Evolutionary conservation across 2,329 filamentous ascomycete genomes (phyloP), one percentile per base, ranked within the genome.

Genomic region (Beauveria sp.): DNA sequence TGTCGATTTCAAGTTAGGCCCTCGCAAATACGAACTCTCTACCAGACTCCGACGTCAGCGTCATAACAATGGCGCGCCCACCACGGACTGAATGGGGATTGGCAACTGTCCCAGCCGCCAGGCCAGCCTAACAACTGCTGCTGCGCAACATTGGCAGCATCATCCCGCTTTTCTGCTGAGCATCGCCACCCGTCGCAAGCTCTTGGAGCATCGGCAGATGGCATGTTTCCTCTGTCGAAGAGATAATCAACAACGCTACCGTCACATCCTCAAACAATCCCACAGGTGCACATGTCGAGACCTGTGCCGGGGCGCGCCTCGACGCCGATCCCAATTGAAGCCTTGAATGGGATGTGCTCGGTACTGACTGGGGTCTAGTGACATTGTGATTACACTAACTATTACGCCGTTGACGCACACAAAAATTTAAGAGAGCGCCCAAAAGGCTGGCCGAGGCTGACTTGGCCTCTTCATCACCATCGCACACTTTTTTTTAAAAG

Each of bases 321-420:
- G 20, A 60, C 49, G 57, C n/a, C 57, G 57, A 60, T 60, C 57
- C 38, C 57, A 60, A 60, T 51, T 60, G 49, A 60, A 46, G 34
- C 31, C 24, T 51, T 46, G 45, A 52, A 12, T 31, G 26, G 48
- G 49, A n/a, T 60, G 20, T 49, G 48, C 31, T 45, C 34, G 24
- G 24, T 53, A 28, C 40, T 60, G 38, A 34, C 14, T 31, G 34
- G 22, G 56, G 56, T 50, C 16, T 50, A 18, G 46, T 42, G 46
- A 43, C 31, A 26, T 22, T 49, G 45, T 43, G 31, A 51, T 31
- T 31, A 46, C 57, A 31, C 57, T 34, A 42, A 31, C 57, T 34
- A 42, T 24, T 22, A 28, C 38, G 28, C n/a, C 3, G 9, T 43
- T 46, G 14, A 4, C 31, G 10, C 54, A 31, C 54, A 49, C 42